Evolutionary conservation across 768 basidiomycete species (phyloP).

Genomic region (Termitomyces sp.): DNA sequence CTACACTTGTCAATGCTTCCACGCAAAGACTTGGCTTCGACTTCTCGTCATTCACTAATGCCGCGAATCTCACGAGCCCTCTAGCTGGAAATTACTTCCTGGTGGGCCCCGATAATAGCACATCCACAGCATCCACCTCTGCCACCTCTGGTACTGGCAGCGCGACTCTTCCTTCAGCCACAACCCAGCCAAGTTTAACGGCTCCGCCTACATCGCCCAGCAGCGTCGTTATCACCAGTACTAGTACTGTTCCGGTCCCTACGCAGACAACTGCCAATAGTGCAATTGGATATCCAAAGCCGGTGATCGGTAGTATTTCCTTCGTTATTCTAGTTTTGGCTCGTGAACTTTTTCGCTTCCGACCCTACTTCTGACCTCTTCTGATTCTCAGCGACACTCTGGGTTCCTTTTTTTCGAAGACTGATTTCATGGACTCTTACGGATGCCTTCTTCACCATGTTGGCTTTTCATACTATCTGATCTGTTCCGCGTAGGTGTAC

Average conservation of each 20-base stretch:
- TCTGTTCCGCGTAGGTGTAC: neutral
- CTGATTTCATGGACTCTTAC: neutral
- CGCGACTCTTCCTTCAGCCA: neutral
- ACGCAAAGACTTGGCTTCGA: constrained; percentile 39
- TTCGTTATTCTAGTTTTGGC: neutral
- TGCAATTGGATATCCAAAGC: neutral
- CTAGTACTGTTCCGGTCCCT: neutral
- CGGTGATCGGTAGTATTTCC: neutral
- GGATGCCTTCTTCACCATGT: neutral
- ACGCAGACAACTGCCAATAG: neutral
- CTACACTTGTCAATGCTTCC: constrained; percentile 31
- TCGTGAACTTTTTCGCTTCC: neutral
- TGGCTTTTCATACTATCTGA: neutral
- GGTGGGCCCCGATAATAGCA: constrained; percentile 30
- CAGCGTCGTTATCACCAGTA: neutral
- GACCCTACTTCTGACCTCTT: neutral
- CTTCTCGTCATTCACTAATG: constrained; percentile 33
- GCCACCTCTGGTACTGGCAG: neutral
- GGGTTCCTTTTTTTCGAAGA: neutral
- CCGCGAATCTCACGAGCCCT: constrained; percentile 32
- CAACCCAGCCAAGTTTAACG: neutral
- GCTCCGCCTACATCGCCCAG: neutral
- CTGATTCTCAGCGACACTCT: neutral
- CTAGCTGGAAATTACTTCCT: constrained; percentile 45
- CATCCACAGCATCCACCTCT: constrained; percentile 4